phyloP scores from a whole-genome alignment of 345 rosid species.

The Salix caprea region DNA sequence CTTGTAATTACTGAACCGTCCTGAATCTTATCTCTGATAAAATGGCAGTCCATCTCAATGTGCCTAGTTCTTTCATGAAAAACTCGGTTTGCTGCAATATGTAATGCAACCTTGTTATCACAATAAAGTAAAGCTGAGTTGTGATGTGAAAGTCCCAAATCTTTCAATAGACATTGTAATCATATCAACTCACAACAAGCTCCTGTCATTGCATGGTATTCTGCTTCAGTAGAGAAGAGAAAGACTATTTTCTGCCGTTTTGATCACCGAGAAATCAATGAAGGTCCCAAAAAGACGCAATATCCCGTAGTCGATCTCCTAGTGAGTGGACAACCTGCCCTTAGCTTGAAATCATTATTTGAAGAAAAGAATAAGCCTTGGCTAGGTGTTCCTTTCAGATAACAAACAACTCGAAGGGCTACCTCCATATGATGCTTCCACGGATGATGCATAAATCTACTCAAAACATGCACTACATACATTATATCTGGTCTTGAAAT shows the following conservation, averaged over 20 bases:
- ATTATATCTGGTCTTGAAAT: slow-evolving; percentile 8
- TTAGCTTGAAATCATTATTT: neutral
- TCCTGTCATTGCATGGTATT: too few species aligned
- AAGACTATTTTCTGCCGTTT: neutral
- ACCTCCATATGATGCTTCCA: neutral
- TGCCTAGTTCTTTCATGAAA: too few species aligned
- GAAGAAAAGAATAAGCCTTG: neutral
- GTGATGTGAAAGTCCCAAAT: too few species aligned
- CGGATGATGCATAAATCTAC: neutral
- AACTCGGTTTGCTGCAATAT: too few species aligned
- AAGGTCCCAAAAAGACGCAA: neutral
- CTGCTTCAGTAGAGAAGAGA: neutral
- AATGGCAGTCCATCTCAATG: too few species aligned
- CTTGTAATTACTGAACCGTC: too few species aligned
- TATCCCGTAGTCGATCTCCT: neutral
- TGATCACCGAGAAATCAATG: neutral
- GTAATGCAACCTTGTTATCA: too few species aligned
- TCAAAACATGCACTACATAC: neutral
- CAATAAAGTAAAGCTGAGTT: too few species aligned
- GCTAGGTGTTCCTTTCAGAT: neutral
- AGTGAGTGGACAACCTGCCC: neutral
- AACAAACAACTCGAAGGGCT: neutral
- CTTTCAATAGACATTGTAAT: too few species aligned
- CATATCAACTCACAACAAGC: too few species aligned
- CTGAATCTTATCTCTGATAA: too few species aligned